phyloP scores from a whole-genome alignment of 2,329 filamentous ascomycete species.

The Penicillium paneum region DNA sequence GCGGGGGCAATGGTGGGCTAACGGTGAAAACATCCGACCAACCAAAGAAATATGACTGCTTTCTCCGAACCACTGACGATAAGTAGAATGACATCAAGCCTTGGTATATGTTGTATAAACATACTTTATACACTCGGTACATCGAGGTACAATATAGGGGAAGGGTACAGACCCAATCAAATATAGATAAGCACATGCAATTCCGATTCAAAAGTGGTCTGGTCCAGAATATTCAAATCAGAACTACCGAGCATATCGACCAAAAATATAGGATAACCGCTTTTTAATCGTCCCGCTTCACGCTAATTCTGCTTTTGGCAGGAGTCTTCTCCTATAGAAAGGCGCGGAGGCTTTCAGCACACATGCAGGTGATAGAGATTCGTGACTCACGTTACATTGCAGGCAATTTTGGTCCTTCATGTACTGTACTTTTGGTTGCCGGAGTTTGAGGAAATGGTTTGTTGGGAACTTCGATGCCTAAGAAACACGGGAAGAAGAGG shows the following conservation, averaged over 20 bases:
- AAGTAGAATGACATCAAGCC: neutral
- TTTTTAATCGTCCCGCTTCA: neutral
- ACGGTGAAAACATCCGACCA: neutral
- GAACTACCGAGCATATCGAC: neutral
- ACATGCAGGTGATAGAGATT: neutral
- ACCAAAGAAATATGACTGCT: neutral
- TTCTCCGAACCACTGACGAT: neutral
- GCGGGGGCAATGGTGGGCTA: neutral
- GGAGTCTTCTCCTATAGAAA: neutral
- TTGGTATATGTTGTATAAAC: too few species aligned
- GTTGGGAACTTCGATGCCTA: neutral
- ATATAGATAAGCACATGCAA: neutral
- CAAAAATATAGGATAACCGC: neutral
- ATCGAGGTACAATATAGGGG: neutral
- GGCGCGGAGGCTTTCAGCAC: neutral
- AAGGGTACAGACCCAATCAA: neutral
- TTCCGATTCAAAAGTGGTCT: neutral
- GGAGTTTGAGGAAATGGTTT: neutral
- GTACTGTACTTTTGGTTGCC: neutral
- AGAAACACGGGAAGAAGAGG: neutral
- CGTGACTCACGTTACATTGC: neutral
- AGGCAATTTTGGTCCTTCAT: neutral
- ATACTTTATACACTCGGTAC: neutral
- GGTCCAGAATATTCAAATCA: neutral
- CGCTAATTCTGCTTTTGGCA: neutral